Conservation (phyloP, 495 filamentous ascomycete species). For the Aspergillus leporis region DNA sequence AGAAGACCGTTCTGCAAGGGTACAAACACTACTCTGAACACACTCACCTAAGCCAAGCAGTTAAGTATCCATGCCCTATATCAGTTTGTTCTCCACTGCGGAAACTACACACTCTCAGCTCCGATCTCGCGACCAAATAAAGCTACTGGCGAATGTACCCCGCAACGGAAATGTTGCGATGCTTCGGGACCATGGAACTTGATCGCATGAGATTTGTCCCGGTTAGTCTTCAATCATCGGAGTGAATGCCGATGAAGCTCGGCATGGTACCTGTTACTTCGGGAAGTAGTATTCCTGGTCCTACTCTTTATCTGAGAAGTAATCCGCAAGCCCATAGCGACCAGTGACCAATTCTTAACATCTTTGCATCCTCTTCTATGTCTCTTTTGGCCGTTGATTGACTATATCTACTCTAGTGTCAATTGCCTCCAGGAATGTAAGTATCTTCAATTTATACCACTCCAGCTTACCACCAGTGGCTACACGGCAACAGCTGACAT, state of each 20-base stretch:
- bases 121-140: background rate
- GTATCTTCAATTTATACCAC: background rate
- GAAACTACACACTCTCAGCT: background rate
- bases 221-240: background rate
- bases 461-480: background rate
- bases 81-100: background rate
- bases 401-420: background rate
- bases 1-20: too few species aligned
- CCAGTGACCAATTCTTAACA: background rate
- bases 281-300: background rate
- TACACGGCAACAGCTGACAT: background rate
- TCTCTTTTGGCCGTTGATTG: background rate
- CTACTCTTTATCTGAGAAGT: background rate
- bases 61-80: too few species aligned
- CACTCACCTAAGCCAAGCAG: too few species aligned
- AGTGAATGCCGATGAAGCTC: background rate
- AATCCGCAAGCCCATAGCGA: too few species aligned
- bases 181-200: background rate
- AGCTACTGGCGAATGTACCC: background rate
- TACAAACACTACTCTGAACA: too few species aligned
- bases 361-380: background rate
- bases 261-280: background rate
- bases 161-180: conserved; percentile 14
- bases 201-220: background rate
- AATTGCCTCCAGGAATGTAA: conserved; percentile 12